A percentile compares a stretch with the other conserved stretches of the same genome.
Conservation (phyloP, 208 protist species). For the Trypanosomatidae sp. region DNA sequence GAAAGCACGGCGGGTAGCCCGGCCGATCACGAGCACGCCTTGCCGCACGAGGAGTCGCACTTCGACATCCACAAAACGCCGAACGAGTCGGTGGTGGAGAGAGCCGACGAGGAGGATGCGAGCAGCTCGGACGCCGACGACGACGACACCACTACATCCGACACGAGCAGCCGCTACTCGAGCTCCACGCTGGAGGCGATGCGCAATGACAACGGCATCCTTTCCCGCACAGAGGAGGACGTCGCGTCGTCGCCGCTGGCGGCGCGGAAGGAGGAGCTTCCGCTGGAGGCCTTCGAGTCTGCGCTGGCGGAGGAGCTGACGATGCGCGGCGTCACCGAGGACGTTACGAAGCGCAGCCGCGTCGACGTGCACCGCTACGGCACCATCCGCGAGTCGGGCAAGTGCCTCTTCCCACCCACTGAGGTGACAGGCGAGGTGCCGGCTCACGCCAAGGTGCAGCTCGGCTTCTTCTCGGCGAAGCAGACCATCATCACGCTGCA, state of each 20-base stretch:
- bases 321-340: constrained; percentile 31
- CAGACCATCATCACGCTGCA: constrained; percentile 66
- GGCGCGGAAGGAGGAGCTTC: constrained; percentile 9
- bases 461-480: constrained; percentile 83
- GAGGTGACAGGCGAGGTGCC: constrained; percentile 40
- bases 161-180: constrained; percentile 25
- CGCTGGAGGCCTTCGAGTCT: constrained; percentile 58
- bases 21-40: no score
- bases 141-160: no score
- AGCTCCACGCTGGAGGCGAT: constrained; percentile 19
- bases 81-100: no score
- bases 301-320: constrained; percentile 32
- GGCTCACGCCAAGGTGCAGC: constrained; percentile 64
- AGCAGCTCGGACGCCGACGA: no score
- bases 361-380: constrained; percentile 68
- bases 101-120: no score
- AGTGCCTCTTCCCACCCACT: constrained; percentile 68
- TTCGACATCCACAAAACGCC: no score
- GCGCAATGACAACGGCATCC: constrained; percentile 69
- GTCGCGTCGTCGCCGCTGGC: no score
- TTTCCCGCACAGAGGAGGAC: constrained; percentile 21
- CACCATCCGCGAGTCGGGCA: constrained; percentile 75
- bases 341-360: constrained; percentile 35
- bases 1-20: no score
- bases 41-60: no score